phyloP scores from a whole-genome alignment of 768 basidiomycete genomes.

The Melanogaster broomeanus region DNA sequence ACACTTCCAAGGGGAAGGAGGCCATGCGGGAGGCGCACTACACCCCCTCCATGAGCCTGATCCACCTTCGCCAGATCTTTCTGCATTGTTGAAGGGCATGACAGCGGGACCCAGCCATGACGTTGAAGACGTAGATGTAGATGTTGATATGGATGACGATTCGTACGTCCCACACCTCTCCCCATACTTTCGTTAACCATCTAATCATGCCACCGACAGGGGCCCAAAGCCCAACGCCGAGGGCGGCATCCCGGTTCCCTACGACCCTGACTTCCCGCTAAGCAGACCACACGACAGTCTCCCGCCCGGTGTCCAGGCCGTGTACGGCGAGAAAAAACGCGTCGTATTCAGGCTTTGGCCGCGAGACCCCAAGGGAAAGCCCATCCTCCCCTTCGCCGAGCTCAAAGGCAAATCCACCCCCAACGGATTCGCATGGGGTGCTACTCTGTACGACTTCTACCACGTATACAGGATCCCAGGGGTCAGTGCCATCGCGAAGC shows the following conservation, averaged over 20 bases:
- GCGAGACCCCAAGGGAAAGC: constrained; percentile 19
- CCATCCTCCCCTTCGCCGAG: not conserved
- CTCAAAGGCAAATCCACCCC: constrained; percentile 18
- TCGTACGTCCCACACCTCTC: not conserved
- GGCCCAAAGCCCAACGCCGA: not conserved
- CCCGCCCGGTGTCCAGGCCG: not conserved
- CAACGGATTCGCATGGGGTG: constrained; percentile 27
- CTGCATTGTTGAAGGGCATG: not conserved
- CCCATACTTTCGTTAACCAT: not conserved
- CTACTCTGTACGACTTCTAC: constrained; percentile 29
- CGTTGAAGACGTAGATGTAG: not conserved
- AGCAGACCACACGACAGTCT: not conserved
- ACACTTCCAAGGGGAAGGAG: constrained; percentile 8
- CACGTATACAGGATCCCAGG: constrained; percentile 7
- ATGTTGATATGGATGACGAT: not conserved
- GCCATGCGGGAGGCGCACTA: constrained; percentile 8
- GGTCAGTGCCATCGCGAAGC: not conserved
- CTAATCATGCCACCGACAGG: not conserved
- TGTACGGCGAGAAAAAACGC: constrained; percentile 9
- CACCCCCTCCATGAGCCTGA: not conserved
- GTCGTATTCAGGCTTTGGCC: constrained; percentile 26
- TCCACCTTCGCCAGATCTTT: not conserved
- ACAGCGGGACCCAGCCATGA: not conserved
- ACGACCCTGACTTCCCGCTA: too few relatives aligned
- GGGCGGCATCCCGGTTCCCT: too few relatives aligned